Evolutionary conservation across 306 rosid species (phyloP).

Genomic region (Mucuna pruriens): DNA sequence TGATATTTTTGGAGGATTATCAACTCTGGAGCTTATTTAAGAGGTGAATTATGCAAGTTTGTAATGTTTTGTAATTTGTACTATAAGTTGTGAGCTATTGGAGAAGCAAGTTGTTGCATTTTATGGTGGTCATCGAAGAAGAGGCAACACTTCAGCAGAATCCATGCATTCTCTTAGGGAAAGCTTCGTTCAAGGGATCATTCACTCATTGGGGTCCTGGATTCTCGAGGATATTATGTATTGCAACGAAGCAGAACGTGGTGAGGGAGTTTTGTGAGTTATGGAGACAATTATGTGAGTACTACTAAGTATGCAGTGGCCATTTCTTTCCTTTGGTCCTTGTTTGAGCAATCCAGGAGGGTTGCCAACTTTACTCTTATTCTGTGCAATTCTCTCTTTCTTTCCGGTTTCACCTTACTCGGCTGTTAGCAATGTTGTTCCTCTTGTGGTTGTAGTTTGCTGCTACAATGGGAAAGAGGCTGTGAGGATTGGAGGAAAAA

Average conservation of each 20-base stretch:
- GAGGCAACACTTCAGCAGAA: slow-evolving; percentile 68
- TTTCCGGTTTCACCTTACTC: slow-evolving; percentile 83
- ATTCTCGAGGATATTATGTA: slow-evolving; percentile 74
- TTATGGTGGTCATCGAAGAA: slow-evolving; percentile 51
- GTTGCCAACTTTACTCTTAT: slow-evolving; percentile 84
- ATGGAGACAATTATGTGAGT: slow-evolving; percentile 74
- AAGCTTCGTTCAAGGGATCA: slow-evolving; percentile 71
- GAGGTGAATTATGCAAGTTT: not conserved
- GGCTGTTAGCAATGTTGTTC: slow-evolving; percentile 70
- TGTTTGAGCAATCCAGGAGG: slow-evolving; percentile 92
- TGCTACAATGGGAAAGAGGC: slow-evolving; percentile 82
- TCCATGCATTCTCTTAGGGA: slow-evolving; percentile 81
- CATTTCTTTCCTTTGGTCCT: slow-evolving; percentile 73
- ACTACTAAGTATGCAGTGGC: slow-evolving; percentile 76
- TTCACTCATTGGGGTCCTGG: slow-evolving; percentile 86
- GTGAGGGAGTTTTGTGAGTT: slow-evolving; percentile 44
- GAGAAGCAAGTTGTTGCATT: not conserved
- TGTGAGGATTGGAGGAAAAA: slow-evolving; percentile 81
- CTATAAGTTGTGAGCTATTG: not conserved
- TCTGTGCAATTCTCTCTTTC: slow-evolving; percentile 79
- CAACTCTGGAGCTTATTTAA: not conserved
- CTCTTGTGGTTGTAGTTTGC: slow-evolving; percentile 86
- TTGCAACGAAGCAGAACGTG: slow-evolving; percentile 61
- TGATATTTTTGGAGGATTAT: not conserved
- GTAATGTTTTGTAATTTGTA: not conserved